These are phyloP conservation scores for Nyssa sinensis DNA, from an alignment of 148 eudicot genomes.

Conservation along the genomic window DNA sequence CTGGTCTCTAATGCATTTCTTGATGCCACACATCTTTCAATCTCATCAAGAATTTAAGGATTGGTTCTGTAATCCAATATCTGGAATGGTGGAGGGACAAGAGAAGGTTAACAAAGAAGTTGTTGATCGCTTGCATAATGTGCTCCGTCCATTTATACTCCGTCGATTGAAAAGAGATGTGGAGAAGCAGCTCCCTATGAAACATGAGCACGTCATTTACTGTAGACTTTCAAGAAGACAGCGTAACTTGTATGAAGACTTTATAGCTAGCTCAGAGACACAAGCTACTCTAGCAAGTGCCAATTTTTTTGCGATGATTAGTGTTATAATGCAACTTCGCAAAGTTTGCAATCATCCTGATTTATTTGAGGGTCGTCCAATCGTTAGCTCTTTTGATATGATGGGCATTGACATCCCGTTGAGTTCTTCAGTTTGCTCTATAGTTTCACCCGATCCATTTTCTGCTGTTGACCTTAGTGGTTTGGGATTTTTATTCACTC, in stretches of 20 bases:
- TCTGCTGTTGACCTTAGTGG: constrained; percentile 64
- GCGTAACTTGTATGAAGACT: constrained; percentile 94
- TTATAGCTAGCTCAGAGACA: constrained; percentile 96
- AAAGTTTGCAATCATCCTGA: constrained; percentile 99
- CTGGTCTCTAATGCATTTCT: constrained; percentile 99
- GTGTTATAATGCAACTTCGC: constrained; percentile 98
- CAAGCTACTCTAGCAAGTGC: constrained; percentile 94
- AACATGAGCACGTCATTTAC: constrained; percentile 87
- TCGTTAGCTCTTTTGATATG: constrained; percentile 97
- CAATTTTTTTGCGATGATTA: constrained; percentile 94
- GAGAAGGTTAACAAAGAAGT: constrained; percentile 96
- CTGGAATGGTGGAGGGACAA: constrained; percentile 99
- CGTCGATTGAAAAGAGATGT: constrained; percentile 98
- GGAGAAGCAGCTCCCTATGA: constrained; percentile 91
- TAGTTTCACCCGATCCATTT: constrained; percentile 55
- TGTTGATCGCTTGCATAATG: constrained; percentile 97
- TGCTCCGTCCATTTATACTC: constrained; percentile 93
- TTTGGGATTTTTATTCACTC: constrained; percentile 77
- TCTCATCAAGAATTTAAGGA: constrained; percentile 99
- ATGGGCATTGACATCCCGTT: constrained; percentile 74
- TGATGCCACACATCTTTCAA: constrained; percentile 99
- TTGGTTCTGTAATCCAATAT: constrained; percentile 97
- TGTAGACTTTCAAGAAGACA: constrained; percentile 98
- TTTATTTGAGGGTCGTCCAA: constrained; percentile 98
- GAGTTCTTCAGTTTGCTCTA: constrained; percentile 73